These are phyloP conservation scores for Didymella segeticola DNA, from an alignment of 2,329 filamentous ascomycete genomes.

Conservation along the genomic window DNA sequence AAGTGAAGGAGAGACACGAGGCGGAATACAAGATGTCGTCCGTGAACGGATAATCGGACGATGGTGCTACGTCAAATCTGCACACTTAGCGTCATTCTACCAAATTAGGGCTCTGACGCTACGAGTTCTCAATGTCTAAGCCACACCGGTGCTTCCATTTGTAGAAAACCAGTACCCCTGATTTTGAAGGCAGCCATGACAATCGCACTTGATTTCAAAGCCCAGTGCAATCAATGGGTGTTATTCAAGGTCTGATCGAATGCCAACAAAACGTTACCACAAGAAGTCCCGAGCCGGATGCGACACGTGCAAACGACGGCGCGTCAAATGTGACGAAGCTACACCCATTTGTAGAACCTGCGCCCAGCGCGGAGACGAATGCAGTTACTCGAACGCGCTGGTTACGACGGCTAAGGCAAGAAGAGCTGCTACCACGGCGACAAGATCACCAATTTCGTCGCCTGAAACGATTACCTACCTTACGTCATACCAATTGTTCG, in stretches of 20 bases:
- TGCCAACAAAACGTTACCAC: slow-evolving; percentile 13
- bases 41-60: neutral
- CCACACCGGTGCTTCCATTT: neutral
- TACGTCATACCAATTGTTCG: neutral
- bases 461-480: neutral
- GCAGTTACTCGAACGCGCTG: slow-evolving; percentile 6
- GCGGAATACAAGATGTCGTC: neutral
- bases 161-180: neutral
- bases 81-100: neutral
- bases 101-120: neutral
- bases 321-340: slow-evolving; percentile 22
- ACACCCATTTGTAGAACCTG: slow-evolving; percentile 10
- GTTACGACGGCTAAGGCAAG: neutral
- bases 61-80: neutral
- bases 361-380: slow-evolving; percentile 10
- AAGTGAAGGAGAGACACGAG: neutral
- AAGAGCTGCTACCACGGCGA: neutral
- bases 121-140: neutral
- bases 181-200: too few species aligned
- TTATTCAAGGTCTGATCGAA: neutral
- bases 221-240: neutral
- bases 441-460: neutral
- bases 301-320: slow-evolving; percentile 18
- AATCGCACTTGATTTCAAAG: too few species aligned
- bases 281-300: slow-evolving; percentile 23